phyloP scores from a whole-genome alignment of 2,329 filamentous ascomycete species.

The Scedosporium dehoogii region DNA sequence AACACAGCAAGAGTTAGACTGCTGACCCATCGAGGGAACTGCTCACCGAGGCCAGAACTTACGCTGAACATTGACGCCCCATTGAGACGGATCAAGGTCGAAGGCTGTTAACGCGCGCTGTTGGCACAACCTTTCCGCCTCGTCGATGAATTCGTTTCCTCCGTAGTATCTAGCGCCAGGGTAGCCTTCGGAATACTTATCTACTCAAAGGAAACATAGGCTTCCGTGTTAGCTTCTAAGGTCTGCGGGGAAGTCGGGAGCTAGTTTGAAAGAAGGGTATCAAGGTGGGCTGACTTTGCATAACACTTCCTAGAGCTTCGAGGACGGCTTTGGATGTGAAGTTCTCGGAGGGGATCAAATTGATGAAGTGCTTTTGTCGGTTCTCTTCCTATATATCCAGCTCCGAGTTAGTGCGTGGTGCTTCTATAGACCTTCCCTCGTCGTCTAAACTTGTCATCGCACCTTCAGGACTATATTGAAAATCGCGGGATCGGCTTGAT shows the following conservation, averaged over 20 bases:
- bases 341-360: constrained; percentile 91
- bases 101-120: constrained; percentile 82
- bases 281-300: constrained; percentile 61
- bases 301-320: constrained; percentile 83
- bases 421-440: background rate
- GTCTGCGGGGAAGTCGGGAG: background rate
- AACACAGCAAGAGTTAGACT: background rate
- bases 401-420: background rate
- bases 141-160: constrained; percentile 92
- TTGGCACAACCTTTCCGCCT: constrained; percentile 82
- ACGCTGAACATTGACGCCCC: constrained; percentile 96
- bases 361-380: constrained; percentile 96
- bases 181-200: constrained; percentile 98
- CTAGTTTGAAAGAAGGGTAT: background rate
- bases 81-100: constrained; percentile 71
- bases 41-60: constrained; percentile 20
- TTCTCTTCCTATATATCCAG: constrained; percentile 64
- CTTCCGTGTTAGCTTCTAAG: constrained; percentile 6
- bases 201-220: constrained; percentile 34
- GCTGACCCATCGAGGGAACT: background rate
- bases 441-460: constrained; percentile 15
- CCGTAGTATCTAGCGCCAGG: constrained; percentile 94
- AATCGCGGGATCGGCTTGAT: constrained; percentile 77
- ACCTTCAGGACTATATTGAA: constrained; percentile 89
- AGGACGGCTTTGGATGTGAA: constrained; percentile 90